Evolutionary conservation across 192 early-diverging fungal genomes (phyloP).

Genomic region (Coemansia sp.): DNA sequence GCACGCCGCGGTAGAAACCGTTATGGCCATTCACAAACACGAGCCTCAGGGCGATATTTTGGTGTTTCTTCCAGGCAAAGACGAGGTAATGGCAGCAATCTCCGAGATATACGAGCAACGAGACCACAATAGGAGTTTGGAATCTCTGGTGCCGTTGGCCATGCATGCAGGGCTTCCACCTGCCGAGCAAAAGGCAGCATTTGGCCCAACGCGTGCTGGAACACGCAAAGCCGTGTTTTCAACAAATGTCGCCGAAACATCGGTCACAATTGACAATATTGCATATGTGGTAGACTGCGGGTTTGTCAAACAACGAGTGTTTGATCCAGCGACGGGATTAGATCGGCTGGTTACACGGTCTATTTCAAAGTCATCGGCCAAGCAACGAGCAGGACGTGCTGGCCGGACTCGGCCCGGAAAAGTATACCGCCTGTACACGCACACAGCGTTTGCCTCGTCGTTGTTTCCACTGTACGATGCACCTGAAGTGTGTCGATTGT

Average conservation of each 20-base stretch:
- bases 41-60: slow-evolving; percentile 94
- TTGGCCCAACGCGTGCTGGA: slow-evolving; percentile 80
- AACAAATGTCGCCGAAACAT: slow-evolving; percentile 97
- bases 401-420: slow-evolving; percentile 92
- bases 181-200: slow-evolving; percentile 87
- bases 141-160: slow-evolving; percentile 75
- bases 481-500: slow-evolving; percentile 88
- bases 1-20: slow-evolving; percentile 81
- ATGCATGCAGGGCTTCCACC: slow-evolving; percentile 85
- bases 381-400: slow-evolving; percentile 89
- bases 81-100: slow-evolving; percentile 81
- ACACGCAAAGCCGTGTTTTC: slow-evolving; percentile 89
- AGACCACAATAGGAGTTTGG: slow-evolving; percentile 50
- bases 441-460: slow-evolving; percentile 81
- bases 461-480: slow-evolving; percentile 90
- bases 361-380: slow-evolving; percentile 86
- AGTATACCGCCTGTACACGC: slow-evolving; percentile 91
- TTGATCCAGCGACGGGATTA: slow-evolving; percentile 87
- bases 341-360: slow-evolving; percentile 86
- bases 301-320: slow-evolving; percentile 88
- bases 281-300: slow-evolving; percentile 95
- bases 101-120: slow-evolving; percentile 63
- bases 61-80: slow-evolving; percentile 92
- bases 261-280: slow-evolving; percentile 93
- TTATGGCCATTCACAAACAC: slow-evolving; percentile 87